phyloP scores from a whole-genome alignment of 2,329 filamentous ascomycete genomes.

The Cladosporium sp. region DNA sequence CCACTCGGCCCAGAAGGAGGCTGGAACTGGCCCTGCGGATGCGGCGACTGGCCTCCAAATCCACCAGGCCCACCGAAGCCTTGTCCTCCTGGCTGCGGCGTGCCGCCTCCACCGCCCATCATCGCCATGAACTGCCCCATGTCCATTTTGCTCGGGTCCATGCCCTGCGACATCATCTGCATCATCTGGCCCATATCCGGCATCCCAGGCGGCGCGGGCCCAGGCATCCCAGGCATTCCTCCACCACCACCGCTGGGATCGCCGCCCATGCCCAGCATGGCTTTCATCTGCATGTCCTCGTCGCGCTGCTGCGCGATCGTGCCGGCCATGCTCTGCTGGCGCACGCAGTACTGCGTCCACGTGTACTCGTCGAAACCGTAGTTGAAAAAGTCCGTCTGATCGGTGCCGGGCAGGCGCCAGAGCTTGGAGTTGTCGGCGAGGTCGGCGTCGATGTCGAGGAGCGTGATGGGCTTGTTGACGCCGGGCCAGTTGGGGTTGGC shows the following conservation, averaged over 20 bases:
- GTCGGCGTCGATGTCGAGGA: slow-evolving; percentile 56
- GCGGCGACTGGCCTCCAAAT: slow-evolving; percentile 16
- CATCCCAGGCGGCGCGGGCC: slow-evolving; percentile 44
- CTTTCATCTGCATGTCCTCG: slow-evolving; percentile 62
- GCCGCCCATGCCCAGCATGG: slow-evolving; percentile 59
- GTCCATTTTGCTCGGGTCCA: slow-evolving; percentile 55
- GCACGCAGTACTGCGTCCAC: slow-evolving; percentile 90
- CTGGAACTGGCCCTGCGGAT: slow-evolving; percentile 17
- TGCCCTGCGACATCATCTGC: slow-evolving; percentile 58
- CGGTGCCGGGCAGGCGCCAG: slow-evolving; percentile 91
- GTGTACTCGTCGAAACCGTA: slow-evolving; percentile 99
- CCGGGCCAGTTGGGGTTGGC: slow-evolving; percentile 60
- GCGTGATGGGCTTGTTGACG: slow-evolving; percentile 71
- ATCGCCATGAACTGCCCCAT: slow-evolving; percentile 57
- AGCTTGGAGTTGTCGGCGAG: slow-evolving; percentile 76
- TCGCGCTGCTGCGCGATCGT: slow-evolving; percentile 82
- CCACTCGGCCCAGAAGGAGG: slow-evolving; percentile 12
- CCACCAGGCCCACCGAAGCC: slow-evolving; percentile 25
- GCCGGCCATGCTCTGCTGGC: slow-evolving; percentile 76
- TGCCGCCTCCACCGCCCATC: slow-evolving; percentile 47
- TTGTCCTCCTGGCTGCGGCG: slow-evolving; percentile 23
- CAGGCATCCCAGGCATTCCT: slow-evolving; percentile 41
- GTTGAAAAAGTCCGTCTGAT: slow-evolving; percentile 97
- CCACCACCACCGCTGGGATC: slow-evolving; percentile 33
- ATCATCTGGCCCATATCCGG: slow-evolving; percentile 59